phyloP scores from a whole-genome alignment of 78 protist genomes.

The Pigoraptor vietnamica region DNA sequence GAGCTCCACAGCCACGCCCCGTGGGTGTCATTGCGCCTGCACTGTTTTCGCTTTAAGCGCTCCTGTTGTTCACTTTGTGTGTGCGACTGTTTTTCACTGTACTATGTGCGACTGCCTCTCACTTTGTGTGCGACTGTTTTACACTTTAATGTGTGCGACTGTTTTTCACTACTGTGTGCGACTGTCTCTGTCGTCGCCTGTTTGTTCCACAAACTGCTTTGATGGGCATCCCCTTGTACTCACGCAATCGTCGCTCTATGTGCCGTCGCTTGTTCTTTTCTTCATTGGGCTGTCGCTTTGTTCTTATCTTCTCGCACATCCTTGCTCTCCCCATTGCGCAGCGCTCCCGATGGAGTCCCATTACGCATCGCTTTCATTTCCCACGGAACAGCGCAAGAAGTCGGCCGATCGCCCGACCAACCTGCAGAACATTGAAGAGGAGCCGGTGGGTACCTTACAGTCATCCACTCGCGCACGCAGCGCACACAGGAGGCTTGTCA shows the following conservation, averaged over 20 bases:
- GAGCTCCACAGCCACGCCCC: no score
- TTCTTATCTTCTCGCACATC: no score
- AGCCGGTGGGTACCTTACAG: background rate
- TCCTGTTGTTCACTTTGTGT: no score
- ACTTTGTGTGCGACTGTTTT: background rate
- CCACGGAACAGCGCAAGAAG: background rate
- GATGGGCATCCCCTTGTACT: no score
- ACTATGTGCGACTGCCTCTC: background rate
- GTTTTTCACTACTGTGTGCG: background rate
- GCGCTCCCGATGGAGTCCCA: no score
- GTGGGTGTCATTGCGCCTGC: no score
- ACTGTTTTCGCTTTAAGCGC: background rate
- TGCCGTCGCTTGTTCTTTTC: no score
- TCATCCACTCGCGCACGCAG: background rate
- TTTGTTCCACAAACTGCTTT: background rate
- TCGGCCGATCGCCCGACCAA: background rate
- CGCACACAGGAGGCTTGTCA: background rate
- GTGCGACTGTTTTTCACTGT: background rate
- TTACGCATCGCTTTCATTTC: background rate
- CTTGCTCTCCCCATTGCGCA: background rate
- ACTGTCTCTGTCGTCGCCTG: background rate
- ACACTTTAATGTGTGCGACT: background rate
- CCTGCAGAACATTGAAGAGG: background rate
- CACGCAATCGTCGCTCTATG: no score
- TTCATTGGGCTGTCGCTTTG: no score